These are phyloP conservation scores for Ceriops tagal DNA, from an alignment of 345 rosid genomes.

Conservation along the genomic window DNA sequence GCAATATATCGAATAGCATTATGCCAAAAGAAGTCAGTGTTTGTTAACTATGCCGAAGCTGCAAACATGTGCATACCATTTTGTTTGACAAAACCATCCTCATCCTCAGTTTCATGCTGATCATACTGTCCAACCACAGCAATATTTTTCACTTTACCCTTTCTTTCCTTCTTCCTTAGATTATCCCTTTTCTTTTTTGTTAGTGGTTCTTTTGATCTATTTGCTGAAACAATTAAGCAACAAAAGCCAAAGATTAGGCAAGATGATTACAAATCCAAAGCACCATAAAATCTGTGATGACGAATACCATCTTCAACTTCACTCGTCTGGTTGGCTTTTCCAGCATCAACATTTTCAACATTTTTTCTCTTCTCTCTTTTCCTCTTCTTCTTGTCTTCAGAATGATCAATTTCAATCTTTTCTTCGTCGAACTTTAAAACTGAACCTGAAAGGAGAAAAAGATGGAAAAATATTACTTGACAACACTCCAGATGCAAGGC, in stretches of 20 bases:
- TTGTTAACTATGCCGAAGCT: neutral
- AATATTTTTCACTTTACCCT: slow-evolving; percentile 14
- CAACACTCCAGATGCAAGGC: too few species aligned
- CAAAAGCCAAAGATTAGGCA: neutral
- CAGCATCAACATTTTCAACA: neutral
- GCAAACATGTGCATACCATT: slow-evolving; percentile 15
- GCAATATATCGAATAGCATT: neutral
- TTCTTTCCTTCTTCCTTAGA: slow-evolving; percentile 22
- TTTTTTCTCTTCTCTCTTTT: slow-evolving; percentile 17
- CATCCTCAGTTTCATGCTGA: slow-evolving; percentile 10
- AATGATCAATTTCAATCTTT: slow-evolving; percentile 9
- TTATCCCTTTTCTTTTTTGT: slow-evolving; percentile 26
- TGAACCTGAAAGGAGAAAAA: slow-evolving; percentile 18
- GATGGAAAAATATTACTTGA: slow-evolving; percentile 1
- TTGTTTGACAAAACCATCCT: slow-evolving; percentile 12
- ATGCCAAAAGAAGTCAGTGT: neutral
- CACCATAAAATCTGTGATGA: neutral
- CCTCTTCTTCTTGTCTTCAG: slow-evolving; percentile 25
- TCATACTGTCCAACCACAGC: slow-evolving; percentile 6
- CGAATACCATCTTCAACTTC: slow-evolving; percentile 14
- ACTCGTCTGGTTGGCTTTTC: neutral
- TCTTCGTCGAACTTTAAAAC: slow-evolving; percentile 19
- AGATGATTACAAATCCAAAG: neutral
- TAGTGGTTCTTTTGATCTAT: neutral
- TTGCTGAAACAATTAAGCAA: slow-evolving; percentile 14